A percentile compares a stretch with the other conserved stretches of the same genome.
These are phyloP conservation scores for Neurospora sp. DNA, from an alignment of 495 filamentous ascomycete genomes.

Conservation along the genomic window DNA sequence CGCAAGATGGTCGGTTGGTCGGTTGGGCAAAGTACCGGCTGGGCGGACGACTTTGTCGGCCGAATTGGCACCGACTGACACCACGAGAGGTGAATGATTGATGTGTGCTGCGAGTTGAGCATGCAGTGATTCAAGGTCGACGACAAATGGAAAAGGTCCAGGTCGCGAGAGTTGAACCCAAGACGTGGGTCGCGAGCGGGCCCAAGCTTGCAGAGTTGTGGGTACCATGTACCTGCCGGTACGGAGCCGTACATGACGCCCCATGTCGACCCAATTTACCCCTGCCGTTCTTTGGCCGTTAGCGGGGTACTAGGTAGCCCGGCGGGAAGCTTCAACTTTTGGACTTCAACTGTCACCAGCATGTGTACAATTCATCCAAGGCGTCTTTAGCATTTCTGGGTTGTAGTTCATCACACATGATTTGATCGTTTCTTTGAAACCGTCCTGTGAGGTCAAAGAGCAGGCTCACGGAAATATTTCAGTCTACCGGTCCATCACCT, in stretches of 20 bases:
- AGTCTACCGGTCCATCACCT: background rate
- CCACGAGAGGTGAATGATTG: background rate
- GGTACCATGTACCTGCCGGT: constrained; percentile 6
- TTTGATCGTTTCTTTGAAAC: background rate
- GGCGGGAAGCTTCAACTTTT: background rate
- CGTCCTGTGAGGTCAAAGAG: background rate
- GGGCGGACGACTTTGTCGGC: background rate
- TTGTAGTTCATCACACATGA: background rate
- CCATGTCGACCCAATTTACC: background rate
- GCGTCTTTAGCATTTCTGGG: background rate
- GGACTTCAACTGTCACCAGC: background rate
- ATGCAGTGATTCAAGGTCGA: background rate
- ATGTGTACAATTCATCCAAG: background rate
- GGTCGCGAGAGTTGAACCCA: constrained; percentile 4
- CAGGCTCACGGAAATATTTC: background rate
- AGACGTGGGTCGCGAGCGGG: constrained; percentile 11
- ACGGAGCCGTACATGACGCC: background rate
- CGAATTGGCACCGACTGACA: background rate
- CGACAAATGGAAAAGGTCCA: background rate
- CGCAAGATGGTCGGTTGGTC: background rate
- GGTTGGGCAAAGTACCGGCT: background rate
- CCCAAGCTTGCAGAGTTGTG: constrained; percentile 1
- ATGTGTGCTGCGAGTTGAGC: background rate
- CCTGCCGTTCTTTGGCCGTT: background rate
- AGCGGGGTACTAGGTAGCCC: background rate